These are phyloP conservation scores for Metschnikowia bowlesiae DNA, from an alignment of 805 yeast species.

Conservation along the genomic window DNA sequence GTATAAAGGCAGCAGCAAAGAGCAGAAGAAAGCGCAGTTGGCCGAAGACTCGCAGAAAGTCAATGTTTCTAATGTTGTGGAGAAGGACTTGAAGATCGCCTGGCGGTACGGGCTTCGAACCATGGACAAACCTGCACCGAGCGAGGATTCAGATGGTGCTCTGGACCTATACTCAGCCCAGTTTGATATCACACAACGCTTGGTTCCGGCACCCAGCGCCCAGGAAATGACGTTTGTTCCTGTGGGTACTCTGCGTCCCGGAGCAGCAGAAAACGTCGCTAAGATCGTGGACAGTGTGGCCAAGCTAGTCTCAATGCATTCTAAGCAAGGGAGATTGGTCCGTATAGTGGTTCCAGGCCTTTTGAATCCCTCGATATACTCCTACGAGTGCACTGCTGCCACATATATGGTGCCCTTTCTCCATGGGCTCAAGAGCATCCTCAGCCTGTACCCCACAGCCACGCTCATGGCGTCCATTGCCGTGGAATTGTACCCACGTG, in stretches of 20 bases:
- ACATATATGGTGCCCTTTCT: constrained; percentile 54
- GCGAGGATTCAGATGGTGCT: constrained; percentile 20
- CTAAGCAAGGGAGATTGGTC: constrained; percentile 45
- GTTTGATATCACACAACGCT: constrained; percentile 72
- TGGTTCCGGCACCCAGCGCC: constrained; percentile 61
- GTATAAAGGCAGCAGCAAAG: constrained; percentile 64
- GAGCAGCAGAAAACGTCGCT: constrained; percentile 32
- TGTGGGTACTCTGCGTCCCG: constrained; percentile 17
- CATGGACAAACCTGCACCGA: constrained; percentile 4
- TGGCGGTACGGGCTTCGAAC: constrained; percentile 74
- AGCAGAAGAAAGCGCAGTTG: constrained; percentile 57
- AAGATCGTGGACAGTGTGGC: constrained; percentile 33
- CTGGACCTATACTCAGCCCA: constrained; percentile 55
- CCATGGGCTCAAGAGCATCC: constrained; percentile 52
- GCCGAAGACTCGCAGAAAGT: constrained; percentile 55
- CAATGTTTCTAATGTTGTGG: constrained; percentile 63
- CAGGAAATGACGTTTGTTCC: constrained; percentile 59
- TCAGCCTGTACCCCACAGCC: constrained; percentile 46
- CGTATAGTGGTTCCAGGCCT: constrained; percentile 74
- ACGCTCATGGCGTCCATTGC: constrained; percentile 55
- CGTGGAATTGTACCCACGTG: constrained; percentile 61
- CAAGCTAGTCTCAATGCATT: constrained; percentile 28
- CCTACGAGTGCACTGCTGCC: constrained; percentile 45
- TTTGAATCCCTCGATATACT: constrained; percentile 71
- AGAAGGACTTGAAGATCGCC: constrained; percentile 73